Conservation (phyloP, 768 basidiomycete genomes). For the Pleurotus djamor region DNA sequence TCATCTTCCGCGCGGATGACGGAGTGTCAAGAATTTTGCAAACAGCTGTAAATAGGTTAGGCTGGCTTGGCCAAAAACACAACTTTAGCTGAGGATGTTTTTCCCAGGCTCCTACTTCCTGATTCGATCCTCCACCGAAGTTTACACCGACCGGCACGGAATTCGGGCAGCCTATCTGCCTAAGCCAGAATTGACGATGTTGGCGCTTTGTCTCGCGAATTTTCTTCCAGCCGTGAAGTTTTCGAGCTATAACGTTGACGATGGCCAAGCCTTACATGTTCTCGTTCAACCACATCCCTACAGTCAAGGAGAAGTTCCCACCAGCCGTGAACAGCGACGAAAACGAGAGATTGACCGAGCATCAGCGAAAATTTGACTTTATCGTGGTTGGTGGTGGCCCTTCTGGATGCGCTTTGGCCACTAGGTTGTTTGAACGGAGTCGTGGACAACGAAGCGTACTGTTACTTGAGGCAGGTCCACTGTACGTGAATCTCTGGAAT, state of each 20-base stretch:
- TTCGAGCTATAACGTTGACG: not conserved
- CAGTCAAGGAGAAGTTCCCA: not conserved
- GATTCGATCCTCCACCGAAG: too few species aligned
- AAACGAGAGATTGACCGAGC: not conserved
- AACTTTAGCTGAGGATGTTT: too few species aligned
- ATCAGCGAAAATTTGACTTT: not conserved
- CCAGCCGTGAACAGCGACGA: not conserved
- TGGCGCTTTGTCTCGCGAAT: not conserved
- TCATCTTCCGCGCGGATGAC: too few species aligned
- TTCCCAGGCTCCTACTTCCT: too few species aligned
- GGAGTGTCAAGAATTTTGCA: too few species aligned
- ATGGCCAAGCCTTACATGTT: constrained; percentile 1
- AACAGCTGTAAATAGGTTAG: too few species aligned
- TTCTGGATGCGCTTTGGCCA: constrained; percentile 2
- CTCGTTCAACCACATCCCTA: constrained; percentile 2
- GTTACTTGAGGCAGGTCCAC: not conserved
- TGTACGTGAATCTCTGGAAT: not conserved
- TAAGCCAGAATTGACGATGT: not conserved
- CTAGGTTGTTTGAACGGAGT: not conserved
- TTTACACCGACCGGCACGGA: too few species aligned
- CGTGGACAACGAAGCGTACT: not conserved
- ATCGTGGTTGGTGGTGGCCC: constrained; percentile 5
- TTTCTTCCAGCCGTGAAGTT: not conserved
- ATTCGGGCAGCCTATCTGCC: not conserved
- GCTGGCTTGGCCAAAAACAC: too few species aligned